Percentiles rank a stretch among this genome's conserved stretches.
Evolutionary conservation across 192 early-diverging fungal genomes (phyloP).

Genomic region (Paraglomus occultum): DNA sequence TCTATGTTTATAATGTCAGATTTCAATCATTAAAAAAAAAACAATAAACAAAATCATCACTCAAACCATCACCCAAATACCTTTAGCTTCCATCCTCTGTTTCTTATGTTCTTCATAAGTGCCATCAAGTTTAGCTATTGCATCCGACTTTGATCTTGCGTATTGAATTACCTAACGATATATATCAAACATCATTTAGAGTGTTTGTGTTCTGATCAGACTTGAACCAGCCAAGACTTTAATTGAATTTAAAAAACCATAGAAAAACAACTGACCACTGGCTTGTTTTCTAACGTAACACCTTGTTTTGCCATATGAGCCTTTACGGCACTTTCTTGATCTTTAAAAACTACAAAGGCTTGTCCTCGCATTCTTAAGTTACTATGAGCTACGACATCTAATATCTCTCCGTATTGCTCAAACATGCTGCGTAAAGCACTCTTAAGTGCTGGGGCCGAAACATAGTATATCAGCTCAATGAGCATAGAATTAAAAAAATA

Average conservation of each 20-base stretch:
- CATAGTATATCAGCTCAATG: not conserved
- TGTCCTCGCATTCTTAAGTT: constrained; percentile 90
- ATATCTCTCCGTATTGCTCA: constrained; percentile 77
- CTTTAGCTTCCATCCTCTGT: constrained; percentile 59
- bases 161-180: constrained; percentile 50
- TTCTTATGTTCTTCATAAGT: constrained; percentile 64
- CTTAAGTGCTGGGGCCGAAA: constrained; percentile 54
- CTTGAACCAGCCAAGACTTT: not conserved
- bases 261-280: constrained; percentile 56
- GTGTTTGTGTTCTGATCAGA: not conserved
- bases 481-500: not conserved
- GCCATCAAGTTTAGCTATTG: constrained; percentile 67
- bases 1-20: not conserved
- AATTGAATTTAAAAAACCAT: constrained; percentile 11
- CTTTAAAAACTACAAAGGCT: constrained; percentile 86
- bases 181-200: not conserved
- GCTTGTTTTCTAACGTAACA: constrained; percentile 78
- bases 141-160: constrained; percentile 53
- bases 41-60: not conserved
- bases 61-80: constrained; percentile 32
- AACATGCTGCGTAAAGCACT: constrained; percentile 77
- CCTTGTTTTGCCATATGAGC: constrained; percentile 84
- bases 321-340: constrained; percentile 65
- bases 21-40: too few species aligned
- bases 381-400: constrained; percentile 76